Conservation (phyloP, 352 stramenopile genomes). For the Phytophthora rubi region DNA sequence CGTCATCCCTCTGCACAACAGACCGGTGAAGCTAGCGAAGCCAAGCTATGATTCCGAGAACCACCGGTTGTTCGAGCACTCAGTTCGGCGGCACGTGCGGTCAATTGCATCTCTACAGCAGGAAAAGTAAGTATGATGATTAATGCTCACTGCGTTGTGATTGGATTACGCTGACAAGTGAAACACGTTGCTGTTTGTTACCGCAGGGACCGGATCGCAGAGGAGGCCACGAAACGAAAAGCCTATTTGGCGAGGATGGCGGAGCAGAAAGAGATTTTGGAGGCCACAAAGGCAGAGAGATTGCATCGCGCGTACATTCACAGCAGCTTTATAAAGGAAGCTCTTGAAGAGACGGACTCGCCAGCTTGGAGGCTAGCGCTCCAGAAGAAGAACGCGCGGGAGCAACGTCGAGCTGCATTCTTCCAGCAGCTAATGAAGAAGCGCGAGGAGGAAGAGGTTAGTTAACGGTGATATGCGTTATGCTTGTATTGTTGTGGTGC, state of each 20-base stretch:
- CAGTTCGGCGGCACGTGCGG: constrained; percentile 65
- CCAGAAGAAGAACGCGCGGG: constrained; percentile 63
- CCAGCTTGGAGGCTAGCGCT: constrained; percentile 67
- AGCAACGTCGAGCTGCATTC: constrained; percentile 61
- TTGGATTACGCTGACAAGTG: not conserved
- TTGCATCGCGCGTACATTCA: constrained; percentile 73
- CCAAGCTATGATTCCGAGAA: constrained; percentile 60
- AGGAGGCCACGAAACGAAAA: constrained; percentile 37
- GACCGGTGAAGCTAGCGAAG: constrained; percentile 64
- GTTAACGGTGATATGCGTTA: not conserved
- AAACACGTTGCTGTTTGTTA: not conserved
- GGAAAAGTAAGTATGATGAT: constrained; percentile 50
- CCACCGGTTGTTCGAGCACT: constrained; percentile 73
- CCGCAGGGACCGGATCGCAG: constrained; percentile 48
- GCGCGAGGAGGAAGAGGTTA: constrained; percentile 49
- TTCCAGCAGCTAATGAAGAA: constrained; percentile 61
- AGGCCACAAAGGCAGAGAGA: constrained; percentile 70
- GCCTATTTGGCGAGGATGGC: constrained; percentile 39
- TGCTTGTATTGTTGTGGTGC: not conserved
- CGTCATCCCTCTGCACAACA: constrained; percentile 67
- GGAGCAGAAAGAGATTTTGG: constrained; percentile 48
- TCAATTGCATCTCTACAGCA: constrained; percentile 52
- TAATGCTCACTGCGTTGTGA: not conserved
- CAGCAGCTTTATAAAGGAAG: constrained; percentile 76
- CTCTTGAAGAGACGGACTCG: constrained; percentile 73